phyloP scores from a whole-genome alignment of 495 filamentous ascomycete species.

The Annulohypoxylon maeteangense region DNA sequence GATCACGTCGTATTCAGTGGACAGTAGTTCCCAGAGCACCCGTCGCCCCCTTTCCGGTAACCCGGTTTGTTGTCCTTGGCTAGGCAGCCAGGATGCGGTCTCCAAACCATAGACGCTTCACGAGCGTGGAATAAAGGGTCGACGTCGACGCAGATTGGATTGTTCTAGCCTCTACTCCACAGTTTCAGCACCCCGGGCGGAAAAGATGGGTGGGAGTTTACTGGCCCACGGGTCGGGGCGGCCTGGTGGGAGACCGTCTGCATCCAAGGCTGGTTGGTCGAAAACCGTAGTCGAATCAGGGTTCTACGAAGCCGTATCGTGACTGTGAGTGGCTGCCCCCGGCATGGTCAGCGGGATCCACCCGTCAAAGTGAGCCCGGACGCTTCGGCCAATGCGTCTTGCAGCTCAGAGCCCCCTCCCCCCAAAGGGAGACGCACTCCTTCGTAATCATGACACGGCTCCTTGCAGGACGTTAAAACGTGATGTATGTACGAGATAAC shows the following conservation, averaged over 20 bases:
- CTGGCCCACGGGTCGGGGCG: conserved; percentile 1
- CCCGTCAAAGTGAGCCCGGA: conserved; percentile 10
- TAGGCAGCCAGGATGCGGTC: not conserved
- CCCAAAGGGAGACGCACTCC: conserved; percentile 1
- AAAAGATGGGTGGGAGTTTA: conserved; percentile 3
- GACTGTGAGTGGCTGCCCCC: not conserved
- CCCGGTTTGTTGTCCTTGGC: not conserved
- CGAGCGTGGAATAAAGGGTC: not conserved
- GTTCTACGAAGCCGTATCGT: not conserved
- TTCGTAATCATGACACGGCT: conserved; percentile 15
- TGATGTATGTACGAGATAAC: not conserved
- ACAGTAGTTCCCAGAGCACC: not conserved
- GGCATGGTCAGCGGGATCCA: conserved; percentile 27
- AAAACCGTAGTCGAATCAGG: conserved; percentile 2
- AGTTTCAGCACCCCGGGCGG: conserved; percentile 11
- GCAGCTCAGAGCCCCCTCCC: conserved; percentile 9
- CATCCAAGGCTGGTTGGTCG: not conserved
- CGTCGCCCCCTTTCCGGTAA: conserved; percentile 2
- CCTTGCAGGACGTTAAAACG: conserved; percentile 4
- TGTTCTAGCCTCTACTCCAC: conserved; percentile 2
- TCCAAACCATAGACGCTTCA: not conserved
- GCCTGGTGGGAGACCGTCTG: conserved; percentile 1
- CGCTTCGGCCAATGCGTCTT: conserved; percentile 18
- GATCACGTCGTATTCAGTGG: not conserved
- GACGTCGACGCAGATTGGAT: not conserved